These are phyloP conservation scores for Fusarium sp. DNA, from an alignment of 2,329 filamentous ascomycete species.

Conservation along the genomic window DNA sequence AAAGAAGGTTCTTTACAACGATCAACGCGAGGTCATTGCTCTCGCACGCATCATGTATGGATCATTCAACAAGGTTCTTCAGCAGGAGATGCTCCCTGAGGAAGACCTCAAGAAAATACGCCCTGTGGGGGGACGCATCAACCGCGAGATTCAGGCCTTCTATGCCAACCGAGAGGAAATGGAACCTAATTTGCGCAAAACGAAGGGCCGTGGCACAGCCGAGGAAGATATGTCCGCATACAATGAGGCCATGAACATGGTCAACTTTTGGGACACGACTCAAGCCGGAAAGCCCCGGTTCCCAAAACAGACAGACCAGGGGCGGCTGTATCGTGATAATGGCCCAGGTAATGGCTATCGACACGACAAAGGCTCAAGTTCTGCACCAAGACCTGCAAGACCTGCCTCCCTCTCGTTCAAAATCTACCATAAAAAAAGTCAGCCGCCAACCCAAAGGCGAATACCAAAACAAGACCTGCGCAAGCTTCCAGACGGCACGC, in stretches of 20 bases:
- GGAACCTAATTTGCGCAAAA: slow-evolving; percentile 49
- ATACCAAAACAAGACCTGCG: neutral
- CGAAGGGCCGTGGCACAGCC: slow-evolving; percentile 28
- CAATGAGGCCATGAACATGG: slow-evolving; percentile 26
- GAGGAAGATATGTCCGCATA: slow-evolving; percentile 40
- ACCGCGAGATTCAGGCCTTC: slow-evolving; percentile 53
- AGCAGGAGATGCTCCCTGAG: slow-evolving; percentile 55
- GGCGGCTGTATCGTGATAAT: neutral
- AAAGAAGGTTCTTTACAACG: slow-evolving; percentile 49
- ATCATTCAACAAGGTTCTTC: slow-evolving; percentile 57
- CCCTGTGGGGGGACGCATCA: slow-evolving; percentile 51
- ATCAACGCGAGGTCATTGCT: slow-evolving; percentile 57
- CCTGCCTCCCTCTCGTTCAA: neutral
- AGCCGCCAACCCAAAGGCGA: neutral
- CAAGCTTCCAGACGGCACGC: neutral
- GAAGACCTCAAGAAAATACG: slow-evolving; percentile 51
- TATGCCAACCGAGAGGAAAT: slow-evolving; percentile 50
- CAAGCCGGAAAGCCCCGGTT: slow-evolving; percentile 22
- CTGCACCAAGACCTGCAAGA: neutral
- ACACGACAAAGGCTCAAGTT: neutral
- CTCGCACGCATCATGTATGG: slow-evolving; percentile 60
- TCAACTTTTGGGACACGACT: slow-evolving; percentile 51
- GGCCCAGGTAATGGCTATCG: neutral
- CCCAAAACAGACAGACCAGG: neutral
- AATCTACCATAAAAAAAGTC: neutral